phyloP scores from a whole-genome alignment of 2,329 filamentous ascomycete genomes.

The Nothopassalora personata region DNA sequence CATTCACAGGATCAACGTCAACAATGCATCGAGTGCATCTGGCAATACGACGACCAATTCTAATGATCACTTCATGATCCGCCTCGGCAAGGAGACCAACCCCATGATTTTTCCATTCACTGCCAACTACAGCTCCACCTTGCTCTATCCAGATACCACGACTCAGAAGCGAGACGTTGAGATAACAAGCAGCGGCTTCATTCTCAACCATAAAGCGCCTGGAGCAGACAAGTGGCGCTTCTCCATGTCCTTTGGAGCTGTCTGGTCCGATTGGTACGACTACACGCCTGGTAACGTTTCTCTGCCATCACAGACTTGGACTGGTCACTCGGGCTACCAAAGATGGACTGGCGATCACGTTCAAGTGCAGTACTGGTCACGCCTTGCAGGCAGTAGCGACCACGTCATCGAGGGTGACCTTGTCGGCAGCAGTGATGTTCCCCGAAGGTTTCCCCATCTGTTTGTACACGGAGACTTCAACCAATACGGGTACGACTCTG shows the following conservation, averaged over 20 bases:
- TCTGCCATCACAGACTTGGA: constrained; percentile 49
- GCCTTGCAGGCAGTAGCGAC: constrained; percentile 53
- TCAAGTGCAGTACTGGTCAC: constrained; percentile 59
- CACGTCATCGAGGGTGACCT: constrained; percentile 58
- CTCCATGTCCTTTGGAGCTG: constrained; percentile 56
- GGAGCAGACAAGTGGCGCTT: constrained; percentile 61
- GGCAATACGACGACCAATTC: constrained; percentile 45
- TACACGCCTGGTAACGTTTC: constrained; percentile 51
- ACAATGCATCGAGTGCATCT: constrained; percentile 46
- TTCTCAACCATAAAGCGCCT: constrained; percentile 54
- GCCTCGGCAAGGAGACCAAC: constrained; percentile 54
- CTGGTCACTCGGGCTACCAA: constrained; percentile 51
- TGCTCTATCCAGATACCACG: constrained; percentile 41
- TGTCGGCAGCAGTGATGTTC: constrained; percentile 35
- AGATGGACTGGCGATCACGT: constrained; percentile 58
- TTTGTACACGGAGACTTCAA: constrained; percentile 60
- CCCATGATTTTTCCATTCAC: constrained; percentile 53
- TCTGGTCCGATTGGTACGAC: constrained; percentile 54
- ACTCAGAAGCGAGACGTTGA: constrained; percentile 21
- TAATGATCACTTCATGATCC: constrained; percentile 57
- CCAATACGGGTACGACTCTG: constrained; percentile 58
- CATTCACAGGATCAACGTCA: constrained; percentile 54
- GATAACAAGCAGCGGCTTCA: constrained; percentile 39
- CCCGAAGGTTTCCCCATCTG: constrained; percentile 55
- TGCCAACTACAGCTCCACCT: constrained; percentile 54